phyloP scores from a whole-genome alignment of 2,329 filamentous ascomycete genomes.

The Colletotrichum liaoningense region DNA sequence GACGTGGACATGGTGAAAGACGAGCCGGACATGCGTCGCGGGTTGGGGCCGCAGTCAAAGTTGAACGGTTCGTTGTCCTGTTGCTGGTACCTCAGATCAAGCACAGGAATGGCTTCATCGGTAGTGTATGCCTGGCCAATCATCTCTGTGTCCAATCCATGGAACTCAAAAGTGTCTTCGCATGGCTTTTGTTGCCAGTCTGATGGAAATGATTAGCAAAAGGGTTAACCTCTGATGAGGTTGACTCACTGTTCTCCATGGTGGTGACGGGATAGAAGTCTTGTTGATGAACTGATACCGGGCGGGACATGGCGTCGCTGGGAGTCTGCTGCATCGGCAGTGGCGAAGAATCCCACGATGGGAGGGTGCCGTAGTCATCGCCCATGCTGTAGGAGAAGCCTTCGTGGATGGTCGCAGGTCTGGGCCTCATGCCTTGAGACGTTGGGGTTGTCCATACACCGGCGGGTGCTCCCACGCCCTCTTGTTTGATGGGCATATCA shows the following conservation, averaged over 20 bases:
- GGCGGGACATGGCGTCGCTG: slow-evolving; percentile 63
- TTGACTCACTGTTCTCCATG: slow-evolving; percentile 60
- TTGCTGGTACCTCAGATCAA: slow-evolving; percentile 67
- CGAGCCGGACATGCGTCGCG: slow-evolving; percentile 76
- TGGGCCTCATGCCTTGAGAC: slow-evolving; percentile 61
- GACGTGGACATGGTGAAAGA: slow-evolving; percentile 79
- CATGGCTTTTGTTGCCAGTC: slow-evolving; percentile 65
- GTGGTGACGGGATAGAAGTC: slow-evolving; percentile 61
- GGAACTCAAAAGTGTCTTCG: slow-evolving; percentile 67
- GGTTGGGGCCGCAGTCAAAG: slow-evolving; percentile 64
- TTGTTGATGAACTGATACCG: slow-evolving; percentile 69
- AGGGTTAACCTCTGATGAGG: not conserved
- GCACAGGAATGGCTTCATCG: slow-evolving; percentile 71
- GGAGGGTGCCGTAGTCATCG: slow-evolving; percentile 63
- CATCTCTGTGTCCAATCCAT: slow-evolving; percentile 67
- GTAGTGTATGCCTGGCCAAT: slow-evolving; percentile 73
- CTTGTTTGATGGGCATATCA: slow-evolving; percentile 60
- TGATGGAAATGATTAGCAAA: slow-evolving; percentile 22
- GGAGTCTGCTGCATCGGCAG: slow-evolving; percentile 63
- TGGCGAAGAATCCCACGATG: slow-evolving; percentile 68
- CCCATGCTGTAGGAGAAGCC: slow-evolving; percentile 69
- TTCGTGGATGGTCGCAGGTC: slow-evolving; percentile 71
- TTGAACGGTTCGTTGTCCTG: slow-evolving; percentile 62
- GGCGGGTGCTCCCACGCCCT: slow-evolving; percentile 57
- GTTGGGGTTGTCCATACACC: slow-evolving; percentile 68